phyloP scores from a whole-genome alignment of 768 basidiomycete species.

The Xerocomus potaroensis region DNA sequence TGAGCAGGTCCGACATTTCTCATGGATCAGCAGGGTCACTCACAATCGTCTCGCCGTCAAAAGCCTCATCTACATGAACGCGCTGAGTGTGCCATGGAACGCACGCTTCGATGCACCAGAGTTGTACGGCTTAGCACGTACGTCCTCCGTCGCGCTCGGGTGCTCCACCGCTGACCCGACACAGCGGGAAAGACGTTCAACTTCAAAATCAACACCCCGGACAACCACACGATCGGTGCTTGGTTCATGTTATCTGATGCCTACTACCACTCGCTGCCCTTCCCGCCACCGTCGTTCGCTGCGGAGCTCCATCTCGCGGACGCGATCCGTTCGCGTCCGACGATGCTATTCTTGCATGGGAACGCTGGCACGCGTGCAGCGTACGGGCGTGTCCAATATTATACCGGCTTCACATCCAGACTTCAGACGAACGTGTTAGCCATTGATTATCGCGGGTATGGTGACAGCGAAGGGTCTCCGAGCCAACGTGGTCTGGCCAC shows the following conservation, averaged over 20 bases:
- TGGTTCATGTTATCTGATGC: constrained; percentile 78
- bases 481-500: constrained; percentile 65
- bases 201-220: constrained; percentile 62
- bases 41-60: constrained; percentile 15
- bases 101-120: constrained; percentile 68
- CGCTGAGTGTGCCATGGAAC: constrained; percentile 56
- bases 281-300: constrained; percentile 33
- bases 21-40: constrained; percentile 11
- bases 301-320: constrained; percentile 42
- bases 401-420: constrained; percentile 60
- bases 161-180: background rate
- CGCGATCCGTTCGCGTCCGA: constrained; percentile 59
- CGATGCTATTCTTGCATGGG: constrained; percentile 90
- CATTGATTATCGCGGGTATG: constrained; percentile 92
- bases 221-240: constrained; percentile 78
- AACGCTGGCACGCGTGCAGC: constrained; percentile 80
- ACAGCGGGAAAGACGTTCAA: constrained; percentile 77
- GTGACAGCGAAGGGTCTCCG: constrained; percentile 76
- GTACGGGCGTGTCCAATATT: constrained; percentile 61
- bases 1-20: constrained; percentile 36
- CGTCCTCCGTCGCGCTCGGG: constrained; percentile 18
- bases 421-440: constrained; percentile 73
- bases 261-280: constrained; percentile 50
- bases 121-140: constrained; percentile 78
- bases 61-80: constrained; percentile 64